These are phyloP conservation scores for Tolypocladium pustulatum DNA, from an alignment of 2,329 filamentous ascomycete species.

Conservation along the genomic window DNA sequence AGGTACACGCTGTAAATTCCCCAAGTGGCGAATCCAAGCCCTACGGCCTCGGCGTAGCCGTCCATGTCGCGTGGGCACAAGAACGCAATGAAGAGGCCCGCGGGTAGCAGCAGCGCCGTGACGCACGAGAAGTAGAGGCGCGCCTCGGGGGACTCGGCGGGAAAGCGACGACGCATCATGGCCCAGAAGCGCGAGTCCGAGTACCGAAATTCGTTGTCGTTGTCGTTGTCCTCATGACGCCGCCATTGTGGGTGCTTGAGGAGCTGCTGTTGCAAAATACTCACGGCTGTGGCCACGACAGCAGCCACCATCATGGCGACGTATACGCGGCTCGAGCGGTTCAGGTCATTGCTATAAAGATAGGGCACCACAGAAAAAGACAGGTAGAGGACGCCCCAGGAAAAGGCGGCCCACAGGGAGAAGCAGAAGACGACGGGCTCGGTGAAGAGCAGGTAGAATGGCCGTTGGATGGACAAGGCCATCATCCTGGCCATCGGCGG, in stretches of 20 bases:
- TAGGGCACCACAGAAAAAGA: conserved; percentile 74
- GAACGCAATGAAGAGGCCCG: conserved; percentile 54
- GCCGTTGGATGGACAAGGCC: conserved; percentile 60
- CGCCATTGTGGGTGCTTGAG: conserved; percentile 34
- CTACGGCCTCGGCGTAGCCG: conserved; percentile 32
- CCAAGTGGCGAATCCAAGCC: conserved; percentile 65
- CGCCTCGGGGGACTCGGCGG: conserved; percentile 55
- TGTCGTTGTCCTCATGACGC: conserved; percentile 7
- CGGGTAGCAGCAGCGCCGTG: conserved; percentile 62
- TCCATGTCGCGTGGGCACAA: conserved; percentile 13
- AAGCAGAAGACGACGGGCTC: conserved; percentile 79
- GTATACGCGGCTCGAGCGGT: conserved; percentile 61
- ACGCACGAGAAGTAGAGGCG: conserved; percentile 78
- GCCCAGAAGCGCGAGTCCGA: conserved; percentile 28
- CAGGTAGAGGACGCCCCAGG: conserved; percentile 81
- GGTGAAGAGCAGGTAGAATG: conserved; percentile 67
- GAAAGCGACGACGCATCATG: conserved; percentile 33
- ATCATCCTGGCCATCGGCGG: conserved; percentile 60
- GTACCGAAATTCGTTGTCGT: conserved; percentile 10
- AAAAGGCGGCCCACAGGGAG: conserved; percentile 80
- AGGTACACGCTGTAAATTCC: conserved; percentile 83
- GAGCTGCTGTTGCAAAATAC: conserved; percentile 62
- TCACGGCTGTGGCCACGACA: conserved; percentile 54
- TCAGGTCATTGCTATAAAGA: conserved; percentile 60
- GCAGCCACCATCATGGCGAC: conserved; percentile 58